Evolutionary conservation across 2,329 filamentous ascomycete genomes (phyloP).

Genomic region (Xylaria sp.): DNA sequence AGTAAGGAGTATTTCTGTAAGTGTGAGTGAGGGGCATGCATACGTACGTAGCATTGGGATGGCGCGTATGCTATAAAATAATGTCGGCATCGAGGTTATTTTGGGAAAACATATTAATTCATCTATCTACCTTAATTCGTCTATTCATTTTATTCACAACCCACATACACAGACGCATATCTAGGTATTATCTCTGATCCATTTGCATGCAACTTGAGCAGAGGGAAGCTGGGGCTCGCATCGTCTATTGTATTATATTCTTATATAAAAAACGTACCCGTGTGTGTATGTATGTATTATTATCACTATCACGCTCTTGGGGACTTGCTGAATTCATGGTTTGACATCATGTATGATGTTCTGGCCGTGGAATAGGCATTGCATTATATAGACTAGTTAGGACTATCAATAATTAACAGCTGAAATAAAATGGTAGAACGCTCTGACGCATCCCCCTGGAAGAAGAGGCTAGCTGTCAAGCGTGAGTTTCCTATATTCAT

Average conservation of each 20-base stretch:
- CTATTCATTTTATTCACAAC: neutral
- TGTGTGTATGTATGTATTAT: neutral
- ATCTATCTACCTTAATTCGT: neutral
- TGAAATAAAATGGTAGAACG: neutral
- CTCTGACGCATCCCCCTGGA: too few relatives aligned
- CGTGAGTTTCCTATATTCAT: constrained; percentile 17
- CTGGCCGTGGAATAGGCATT: neutral
- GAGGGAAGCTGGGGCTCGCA: neutral
- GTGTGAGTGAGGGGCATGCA: neutral
- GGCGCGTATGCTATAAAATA: constrained; percentile 4
- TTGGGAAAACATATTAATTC: neutral
- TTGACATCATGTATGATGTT: too few relatives aligned
- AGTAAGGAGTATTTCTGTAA: neutral
- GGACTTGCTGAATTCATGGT: too few relatives aligned
- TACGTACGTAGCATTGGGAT: constrained; percentile 13
- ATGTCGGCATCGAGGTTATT: neutral
- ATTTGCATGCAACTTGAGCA: neutral
- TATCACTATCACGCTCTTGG: neutral
- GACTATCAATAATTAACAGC: too few relatives aligned
- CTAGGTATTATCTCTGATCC: neutral
- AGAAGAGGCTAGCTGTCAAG: too few relatives aligned
- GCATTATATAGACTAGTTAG: constrained; percentile 13
- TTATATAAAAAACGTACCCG: neutral
- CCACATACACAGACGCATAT: neutral
- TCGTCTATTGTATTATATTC: neutral